Evolutionary conservation across 1,284 basidiomycete genomes (phyloP), one percentile per base, ranked within the genome.

Genomic region (Rhodotorula sp.): DNA sequence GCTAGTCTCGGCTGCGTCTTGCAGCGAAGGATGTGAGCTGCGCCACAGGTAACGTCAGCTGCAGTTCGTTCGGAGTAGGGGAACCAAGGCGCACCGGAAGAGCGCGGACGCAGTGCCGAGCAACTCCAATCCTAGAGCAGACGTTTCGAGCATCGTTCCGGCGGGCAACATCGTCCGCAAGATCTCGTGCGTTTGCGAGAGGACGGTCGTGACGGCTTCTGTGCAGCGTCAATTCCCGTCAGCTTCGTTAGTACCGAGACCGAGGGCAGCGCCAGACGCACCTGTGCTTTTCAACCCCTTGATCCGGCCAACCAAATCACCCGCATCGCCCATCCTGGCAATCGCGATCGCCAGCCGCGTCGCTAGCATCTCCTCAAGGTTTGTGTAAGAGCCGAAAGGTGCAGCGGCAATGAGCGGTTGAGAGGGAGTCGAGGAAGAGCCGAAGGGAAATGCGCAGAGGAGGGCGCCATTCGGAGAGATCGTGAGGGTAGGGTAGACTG

Each of bases 281-380:
- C 59, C 67, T 15, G 51, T 59, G 11, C 48, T 31, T 18, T 34
- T 6, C 15, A 61, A 47, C 7, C 62, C 51, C 1, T n/a, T n/a
- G 16, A 63, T 44, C 6, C 70, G 57, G 4, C 67, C 70, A 7
- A 56, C 28, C 20, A 71, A 28, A 10, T 71, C 70, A 6, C 60
- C 34, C 2, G 26, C 50, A 18, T 61, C 60, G 13, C 58, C 28
- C 30, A 66, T 67, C 2, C 67, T 47, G 1, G 54, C 56, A 10
- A 71, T 40, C 1, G 62, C 44, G 24, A 67, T 31, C 4, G 62
- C 61, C n/a, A 70, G 54, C n/a, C 58, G 47, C 13, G 44, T 15
- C 3, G 60, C 61, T 8, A 70, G 58, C 26, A 22, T 26, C 37
- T 53, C 34, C 11, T 28, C 11, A 1, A 53, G n/a, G 18, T n/a